A percentile compares a stretch with the other conserved stretches of the same genome.
These are phyloP conservation scores for Monoraphidium neglectum DNA, from an alignment of 139 green algal species.

Conservation along the genomic window DNA sequence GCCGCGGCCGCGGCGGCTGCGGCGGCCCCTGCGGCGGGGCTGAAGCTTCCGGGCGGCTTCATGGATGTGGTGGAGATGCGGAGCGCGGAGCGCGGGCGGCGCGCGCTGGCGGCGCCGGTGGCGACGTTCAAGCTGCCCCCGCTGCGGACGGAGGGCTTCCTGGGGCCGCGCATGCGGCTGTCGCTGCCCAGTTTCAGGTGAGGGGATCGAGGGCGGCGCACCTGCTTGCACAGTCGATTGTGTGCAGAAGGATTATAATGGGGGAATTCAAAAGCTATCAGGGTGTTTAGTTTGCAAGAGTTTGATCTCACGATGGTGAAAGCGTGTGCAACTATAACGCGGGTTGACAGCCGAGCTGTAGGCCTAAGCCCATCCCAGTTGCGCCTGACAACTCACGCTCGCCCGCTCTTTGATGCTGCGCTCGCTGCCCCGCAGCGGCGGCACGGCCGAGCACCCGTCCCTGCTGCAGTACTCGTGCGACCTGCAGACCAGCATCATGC, in stretches of 20 bases:
- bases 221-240: background rate
- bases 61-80: conserved; percentile 32
- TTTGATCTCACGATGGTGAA: background rate
- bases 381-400: background rate
- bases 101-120: conserved; percentile 47
- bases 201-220: background rate
- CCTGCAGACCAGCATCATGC: conserved; percentile 67
- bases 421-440: conserved; percentile 76
- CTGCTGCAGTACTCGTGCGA: conserved; percentile 83
- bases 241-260: background rate
- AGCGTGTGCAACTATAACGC: no score
- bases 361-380: background rate
- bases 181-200: conserved; percentile 84
- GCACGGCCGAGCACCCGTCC: conserved; percentile 62
- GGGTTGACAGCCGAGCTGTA: background rate
- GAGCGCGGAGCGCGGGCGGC: conserved; percentile 33
- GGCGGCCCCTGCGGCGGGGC: background rate
- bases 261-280: background rate
- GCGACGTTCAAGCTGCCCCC: conserved; percentile 58
- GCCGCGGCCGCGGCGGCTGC: background rate
- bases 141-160: background rate
- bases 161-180: conserved; percentile 51
- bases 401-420: conserved; percentile 42
- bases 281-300: background rate
- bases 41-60: background rate